Evolutionary conservation across 164 flowering plant genomes (phyloP).

Genomic region (Liriodendron chinense): DNA sequence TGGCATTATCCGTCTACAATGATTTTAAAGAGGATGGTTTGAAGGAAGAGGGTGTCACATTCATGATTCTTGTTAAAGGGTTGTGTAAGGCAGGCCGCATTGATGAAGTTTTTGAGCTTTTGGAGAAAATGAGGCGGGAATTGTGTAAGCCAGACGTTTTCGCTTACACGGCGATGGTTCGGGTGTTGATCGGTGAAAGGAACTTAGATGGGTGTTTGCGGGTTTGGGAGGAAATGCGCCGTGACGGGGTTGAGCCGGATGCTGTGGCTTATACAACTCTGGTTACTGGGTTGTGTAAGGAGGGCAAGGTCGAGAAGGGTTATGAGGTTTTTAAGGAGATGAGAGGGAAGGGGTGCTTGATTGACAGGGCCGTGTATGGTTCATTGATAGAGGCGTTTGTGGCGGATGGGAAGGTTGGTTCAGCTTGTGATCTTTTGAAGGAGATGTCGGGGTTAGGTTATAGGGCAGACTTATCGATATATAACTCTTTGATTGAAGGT

Average conservation of each 20-base stretch:
- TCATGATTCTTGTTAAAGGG: conserved; percentile 81
- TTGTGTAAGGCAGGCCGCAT: conserved; percentile 66
- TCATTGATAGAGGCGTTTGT: conserved; percentile 74
- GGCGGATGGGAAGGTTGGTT: conserved; percentile 52
- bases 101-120: conserved; percentile 55
- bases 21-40: conserved; percentile 71
- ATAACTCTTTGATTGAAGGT: conserved; percentile 71
- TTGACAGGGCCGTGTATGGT: conserved; percentile 79
- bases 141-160: conserved; percentile 90
- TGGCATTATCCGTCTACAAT: conserved; percentile 74
- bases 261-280: conserved; percentile 78
- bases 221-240: conserved; percentile 85
- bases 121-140: conserved; percentile 63
- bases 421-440: conserved; percentile 69
- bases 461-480: conserved; percentile 81
- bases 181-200: conserved; percentile 51
- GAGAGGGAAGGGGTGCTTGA: conserved; percentile 63
- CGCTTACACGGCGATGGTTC: conserved; percentile 90
- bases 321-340: conserved; percentile 68
- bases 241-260: conserved; percentile 75
- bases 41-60: conserved; percentile 83
- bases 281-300: conserved; percentile 66
- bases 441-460: conserved; percentile 80
- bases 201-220: conserved; percentile 74
- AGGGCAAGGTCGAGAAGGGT: conserved; percentile 53